These are phyloP conservation scores for Esteya vermicola DNA, from an alignment of 2,329 filamentous ascomycete genomes.

Conservation along the genomic window DNA sequence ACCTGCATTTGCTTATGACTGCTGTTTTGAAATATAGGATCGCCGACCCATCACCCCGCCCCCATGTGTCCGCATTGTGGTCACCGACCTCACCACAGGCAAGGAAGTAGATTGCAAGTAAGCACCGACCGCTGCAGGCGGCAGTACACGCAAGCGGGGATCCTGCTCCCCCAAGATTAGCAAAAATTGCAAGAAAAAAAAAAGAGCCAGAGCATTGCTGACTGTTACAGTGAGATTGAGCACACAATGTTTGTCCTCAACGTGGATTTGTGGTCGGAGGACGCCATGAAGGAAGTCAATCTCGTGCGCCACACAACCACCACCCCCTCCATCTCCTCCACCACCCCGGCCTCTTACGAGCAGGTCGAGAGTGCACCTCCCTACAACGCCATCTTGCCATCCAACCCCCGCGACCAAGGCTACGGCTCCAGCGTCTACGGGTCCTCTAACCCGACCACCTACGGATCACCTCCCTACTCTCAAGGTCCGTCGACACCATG, in stretches of 20 bases:
- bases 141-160: neutral
- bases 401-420: slow-evolving; percentile 20
- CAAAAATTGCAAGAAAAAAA: neutral
- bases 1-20: neutral
- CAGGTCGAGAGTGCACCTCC: slow-evolving; percentile 25
- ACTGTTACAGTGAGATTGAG: slow-evolving; percentile 39
- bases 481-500: slow-evolving; percentile 6
- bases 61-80: slow-evolving; percentile 73
- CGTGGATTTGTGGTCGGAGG: slow-evolving; percentile 54
- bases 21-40: slow-evolving; percentile 52
- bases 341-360: slow-evolving; percentile 64
- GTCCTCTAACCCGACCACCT: slow-evolving; percentile 12
- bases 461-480: slow-evolving; percentile 14
- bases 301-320: slow-evolving; percentile 50
- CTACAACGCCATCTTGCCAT: slow-evolving; percentile 21
- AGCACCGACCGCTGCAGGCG: slow-evolving; percentile 19
- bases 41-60: slow-evolving; percentile 91
- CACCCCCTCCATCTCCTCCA: slow-evolving; percentile 66
- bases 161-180: neutral
- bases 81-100: slow-evolving; percentile 59
- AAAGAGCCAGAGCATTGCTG: slow-evolving; percentile 7
- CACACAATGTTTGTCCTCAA: slow-evolving; percentile 42
- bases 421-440: slow-evolving; percentile 14
- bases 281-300: slow-evolving; percentile 50
- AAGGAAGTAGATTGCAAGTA: slow-evolving; percentile 78